Base-by-base conservation (phyloP, 495 filamentous ascomycete genomes). In the Penicillium goetzii region DNA sequence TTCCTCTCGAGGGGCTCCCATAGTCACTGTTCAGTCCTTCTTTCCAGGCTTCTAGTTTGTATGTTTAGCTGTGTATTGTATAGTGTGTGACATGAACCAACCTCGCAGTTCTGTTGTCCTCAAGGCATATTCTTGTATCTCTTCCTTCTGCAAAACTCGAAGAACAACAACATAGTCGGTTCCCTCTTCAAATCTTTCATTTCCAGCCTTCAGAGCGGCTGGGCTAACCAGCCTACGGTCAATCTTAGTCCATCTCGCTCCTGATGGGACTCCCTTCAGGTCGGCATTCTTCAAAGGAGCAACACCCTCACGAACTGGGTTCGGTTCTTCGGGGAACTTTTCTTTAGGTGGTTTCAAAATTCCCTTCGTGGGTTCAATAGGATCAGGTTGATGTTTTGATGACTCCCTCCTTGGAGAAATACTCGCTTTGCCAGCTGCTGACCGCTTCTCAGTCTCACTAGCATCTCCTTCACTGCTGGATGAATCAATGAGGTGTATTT, bases 201-300 rank as follows among this genome's bases (percentile, higher is more conserved):
- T 51, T 6, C 58, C 45, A 2, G 32, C 11, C 30, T 60, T 45
- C 19, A 60, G 26, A 32, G 43, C 58, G 5, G 25, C 43, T 4
- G 45, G 43, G 23, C 45, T 51, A 43, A 60, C 43, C 12, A 60
- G 45, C 12, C 34, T 51, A 8, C 58, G 58, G 32, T 60, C 58
- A 60, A 60, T 60, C 43, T 51, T 60, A 3, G 58, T 60, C 58
- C 58, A 60, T 26, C 58, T 15, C 7, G 58, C 58, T 15, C 58
- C 58, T 3, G 45, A 4, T 36, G 58, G 58, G 11, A 60, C 14
- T 3, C 45, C 58, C 2, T 52, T 30, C 6, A 51, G 30, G 8
- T 36, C 15, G 5, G 43, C 17, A 26, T 60, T 43, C 23, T 40
- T 60, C n/a, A 51, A 17, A 11, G 58, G 58, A 0, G 58, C 58